phyloP scores from a whole-genome alignment of 2,329 filamentous ascomycete species.

The Xylariaceae sp. region DNA sequence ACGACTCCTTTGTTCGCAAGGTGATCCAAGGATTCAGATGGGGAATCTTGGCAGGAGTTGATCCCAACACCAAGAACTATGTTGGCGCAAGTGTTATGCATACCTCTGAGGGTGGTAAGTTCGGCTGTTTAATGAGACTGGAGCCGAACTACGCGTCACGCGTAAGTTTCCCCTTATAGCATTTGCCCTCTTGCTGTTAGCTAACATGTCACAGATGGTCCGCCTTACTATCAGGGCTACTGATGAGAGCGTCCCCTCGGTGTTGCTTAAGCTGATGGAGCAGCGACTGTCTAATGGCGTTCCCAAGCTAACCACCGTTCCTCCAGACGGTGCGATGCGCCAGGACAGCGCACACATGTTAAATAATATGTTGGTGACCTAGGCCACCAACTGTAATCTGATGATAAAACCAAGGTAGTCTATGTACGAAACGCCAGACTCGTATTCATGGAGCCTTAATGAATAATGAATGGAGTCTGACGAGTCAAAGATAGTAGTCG shows the following conservation, averaged over 20 bases:
- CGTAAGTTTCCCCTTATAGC: slow-evolving; percentile 50
- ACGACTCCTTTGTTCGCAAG: slow-evolving; percentile 62
- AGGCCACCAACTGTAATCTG: slow-evolving; percentile 16
- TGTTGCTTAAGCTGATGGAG: slow-evolving; percentile 82
- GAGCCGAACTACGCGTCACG: slow-evolving; percentile 91
- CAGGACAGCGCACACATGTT: slow-evolving; percentile 52
- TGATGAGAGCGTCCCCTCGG: slow-evolving; percentile 77
- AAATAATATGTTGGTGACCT: slow-evolving; percentile 50
- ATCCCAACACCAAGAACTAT: slow-evolving; percentile 89
- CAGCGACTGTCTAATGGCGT: slow-evolving; percentile 62
- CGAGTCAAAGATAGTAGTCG: background rate
- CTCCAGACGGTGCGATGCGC: slow-evolving; percentile 38
- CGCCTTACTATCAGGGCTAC: slow-evolving; percentile 91
- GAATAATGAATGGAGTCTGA: background rate
- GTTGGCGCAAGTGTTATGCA: slow-evolving; percentile 86
- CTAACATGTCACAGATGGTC: slow-evolving; percentile 61
- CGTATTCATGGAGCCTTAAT: background rate
- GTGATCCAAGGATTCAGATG: slow-evolving; percentile 82
- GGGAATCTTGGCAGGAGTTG: slow-evolving; percentile 78
- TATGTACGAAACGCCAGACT: slow-evolving; percentile 13
- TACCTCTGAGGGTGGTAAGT: slow-evolving; percentile 79
- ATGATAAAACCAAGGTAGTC: slow-evolving; percentile 10
- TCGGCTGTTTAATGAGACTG: slow-evolving; percentile 84
- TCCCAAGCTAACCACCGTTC: slow-evolving; percentile 36
- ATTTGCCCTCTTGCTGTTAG: background rate